These are phyloP conservation scores for Cyclaneusma minus DNA, from an alignment of 2,329 filamentous ascomycete species.

Conservation along the genomic window DNA sequence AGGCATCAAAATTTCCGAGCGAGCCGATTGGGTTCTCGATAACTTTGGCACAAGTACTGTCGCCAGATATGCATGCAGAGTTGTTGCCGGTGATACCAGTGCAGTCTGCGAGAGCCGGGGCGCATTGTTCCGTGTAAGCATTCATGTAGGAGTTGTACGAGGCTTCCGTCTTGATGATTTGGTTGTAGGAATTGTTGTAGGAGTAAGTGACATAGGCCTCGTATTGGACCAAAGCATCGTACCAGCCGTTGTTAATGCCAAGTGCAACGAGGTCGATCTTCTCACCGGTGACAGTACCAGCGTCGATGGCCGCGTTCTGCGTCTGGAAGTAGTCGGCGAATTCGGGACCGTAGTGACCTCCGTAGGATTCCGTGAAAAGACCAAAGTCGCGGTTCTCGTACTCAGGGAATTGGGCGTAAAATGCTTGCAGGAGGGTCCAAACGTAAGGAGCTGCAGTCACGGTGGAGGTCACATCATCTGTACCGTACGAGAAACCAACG, in stretches of 20 bases:
- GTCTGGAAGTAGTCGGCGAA: slow-evolving; percentile 37
- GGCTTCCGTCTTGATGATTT: slow-evolving; percentile 21
- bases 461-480: slow-evolving; percentile 27
- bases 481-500: slow-evolving; percentile 25
- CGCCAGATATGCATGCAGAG: slow-evolving; percentile 18
- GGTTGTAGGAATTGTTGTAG: slow-evolving; percentile 21
- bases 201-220: slow-evolving; percentile 14
- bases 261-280: slow-evolving; percentile 19
- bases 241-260: slow-evolving; percentile 21
- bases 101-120: slow-evolving; percentile 24
- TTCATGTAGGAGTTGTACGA: slow-evolving; percentile 17
- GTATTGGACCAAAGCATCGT: slow-evolving; percentile 41
- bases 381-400: slow-evolving; percentile 44
- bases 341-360: slow-evolving; percentile 41
- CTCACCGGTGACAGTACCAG: slow-evolving; percentile 21
- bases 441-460: slow-evolving; percentile 30
- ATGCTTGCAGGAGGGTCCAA: slow-evolving; percentile 44
- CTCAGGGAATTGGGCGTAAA: slow-evolving; percentile 45
- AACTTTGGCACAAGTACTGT: slow-evolving; percentile 19
- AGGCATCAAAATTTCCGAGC: slow-evolving; percentile 15
- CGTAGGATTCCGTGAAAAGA: slow-evolving; percentile 36
- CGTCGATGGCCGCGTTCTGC: slow-evolving; percentile 36
- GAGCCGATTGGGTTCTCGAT: slow-evolving; percentile 21
- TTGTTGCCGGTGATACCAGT: slow-evolving; percentile 14
- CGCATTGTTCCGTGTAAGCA: slow-evolving; percentile 20